Conservation (phyloP, 129 eudicot genomes). For the Gnaphalium uliginosum region DNA sequence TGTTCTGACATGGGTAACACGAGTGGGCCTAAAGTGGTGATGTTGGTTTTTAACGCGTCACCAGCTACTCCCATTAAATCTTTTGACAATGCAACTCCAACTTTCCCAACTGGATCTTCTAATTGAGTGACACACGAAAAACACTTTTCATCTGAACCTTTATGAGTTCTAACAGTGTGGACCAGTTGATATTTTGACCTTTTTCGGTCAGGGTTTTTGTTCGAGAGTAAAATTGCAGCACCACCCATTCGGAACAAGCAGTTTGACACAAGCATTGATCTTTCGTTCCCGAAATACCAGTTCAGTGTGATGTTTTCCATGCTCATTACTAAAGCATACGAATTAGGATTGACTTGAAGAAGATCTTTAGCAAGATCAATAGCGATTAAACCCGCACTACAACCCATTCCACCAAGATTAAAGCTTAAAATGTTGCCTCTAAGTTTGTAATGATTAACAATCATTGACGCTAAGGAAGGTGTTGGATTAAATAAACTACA, state of each 20-base stretch:
- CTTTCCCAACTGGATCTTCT: conserved; percentile 72
- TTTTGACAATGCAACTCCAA: conserved; percentile 78
- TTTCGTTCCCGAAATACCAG: conserved; percentile 87
- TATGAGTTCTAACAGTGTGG: conserved; percentile 82
- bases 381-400: conserved; percentile 84
- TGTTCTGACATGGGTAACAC: conserved; percentile 92
- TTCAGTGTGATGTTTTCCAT: conserved; percentile 82
- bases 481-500: conserved; percentile 87
- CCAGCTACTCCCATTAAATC: conserved; percentile 94
- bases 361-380: conserved; percentile 90
- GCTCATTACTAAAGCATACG: conserved; percentile 76
- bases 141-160: conserved; percentile 83
- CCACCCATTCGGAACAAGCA: conserved; percentile 94
- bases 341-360: conserved; percentile 75
- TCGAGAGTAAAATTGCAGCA: conserved; percentile 74
- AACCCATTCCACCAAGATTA: conserved; percentile 92
- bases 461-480: conserved; percentile 80
- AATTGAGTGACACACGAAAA: conserved; percentile 73
- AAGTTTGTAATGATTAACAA: conserved; percentile 81
- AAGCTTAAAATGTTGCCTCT: conserved; percentile 76
- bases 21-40: conserved; percentile 82
- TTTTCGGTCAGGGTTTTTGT: conserved; percentile 57
- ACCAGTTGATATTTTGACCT: conserved; percentile 70
- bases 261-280: conserved; percentile 87
- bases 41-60: conserved; percentile 80